Evolutionary conservation across 768 basidiomycete species (phyloP), one percentile per base, ranked within the genome.

Genomic region (Termitomyces sp.): DNA sequence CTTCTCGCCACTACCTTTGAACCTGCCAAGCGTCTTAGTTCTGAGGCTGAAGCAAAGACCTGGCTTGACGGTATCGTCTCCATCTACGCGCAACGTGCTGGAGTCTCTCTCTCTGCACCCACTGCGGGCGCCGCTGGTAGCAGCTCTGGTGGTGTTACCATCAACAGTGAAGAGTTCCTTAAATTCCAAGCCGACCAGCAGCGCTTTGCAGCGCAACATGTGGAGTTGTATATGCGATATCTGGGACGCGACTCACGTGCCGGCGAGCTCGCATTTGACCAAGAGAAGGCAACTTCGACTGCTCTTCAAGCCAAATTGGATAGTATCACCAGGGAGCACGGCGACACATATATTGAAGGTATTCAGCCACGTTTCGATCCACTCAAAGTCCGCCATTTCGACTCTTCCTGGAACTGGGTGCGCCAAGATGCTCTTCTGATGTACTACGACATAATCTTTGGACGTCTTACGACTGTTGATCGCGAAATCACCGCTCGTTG

Each of bases 341-440:
- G 97, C 30, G 95, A 98, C 55, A 70, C 78, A 0, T 99, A 99
- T 72, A 77, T 98, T 58, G 88, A 95, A 33, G 97, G 97, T 44
- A 95, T 98, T 59, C 90, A 95, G 66, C 97, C 97, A 10, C 80
- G 83, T 56, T 99, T 99, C 72, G 92, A 96, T 66, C 87, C 91
- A 2, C 78, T 98, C 65, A 98, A 99, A 73, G 97, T 95, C 12
- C 91, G 97, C 46, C 94, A 89, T 68, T 98, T 99, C 78, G 95
- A 98, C 69, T 98, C 96, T 2, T 94, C 90, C 6, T 99, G 96
- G 97, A 99, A 99, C 68, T 99, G 97, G 97, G 96, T 89, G 45
- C 87, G 96, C 58, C 97, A 99, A 74, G 95, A 97, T 60, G 93
- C 94, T 15, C 78, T 98, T 28, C 76, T 93, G 58, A 95, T 99